Base-by-base conservation (phyloP, 768 basidiomycete species). In the Suillus paluster region DNA sequence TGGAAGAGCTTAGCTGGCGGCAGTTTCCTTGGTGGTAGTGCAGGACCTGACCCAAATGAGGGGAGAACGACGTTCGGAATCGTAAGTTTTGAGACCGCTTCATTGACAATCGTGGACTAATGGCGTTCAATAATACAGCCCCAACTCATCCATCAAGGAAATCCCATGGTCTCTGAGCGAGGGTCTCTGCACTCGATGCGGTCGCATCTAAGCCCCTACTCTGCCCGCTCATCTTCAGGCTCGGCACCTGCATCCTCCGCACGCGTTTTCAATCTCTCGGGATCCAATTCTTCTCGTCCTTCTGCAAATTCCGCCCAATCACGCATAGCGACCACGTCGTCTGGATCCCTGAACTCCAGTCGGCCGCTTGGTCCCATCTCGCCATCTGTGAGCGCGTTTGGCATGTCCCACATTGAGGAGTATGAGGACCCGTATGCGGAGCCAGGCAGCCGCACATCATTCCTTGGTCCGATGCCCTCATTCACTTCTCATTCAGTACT, bases 181-280 rank as follows among this genome's bases (percentile, higher is more conserved):
- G 86, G 83, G 27, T 91, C 90, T 0, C 71, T 91, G 12, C 83
- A 87, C 66, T 90, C 89, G 0, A 81, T 84, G 79, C 80, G 78
- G 23, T 87, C 88, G 1, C 83, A 84, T 58, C 71, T 87, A 21
- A 80, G 79, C 65, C 84, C 86, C 0, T 70, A 75, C 17, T 75
- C 81, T 2, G 71, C 69, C 30, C 79, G 80, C 49, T 84, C 86
- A 1, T 58, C 38, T 39, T 77, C 82, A 27, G 83, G 84, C 49
- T 89, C 88, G 9, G 83, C 80, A 10, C 78, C 85, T 7, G 74
- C 80, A 8, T 83, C 85, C 4, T 73, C 79, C 7, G 77, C 76
- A 9, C 80, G 81, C 30, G 73, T 78, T 21, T 74, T 78, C 30
- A 76, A 75, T 48, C 81, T 81, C 17, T 66, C 78, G 33, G 80